Conservation (phyloP, 768 basidiomycete species). For the Russula emetica region DNA sequence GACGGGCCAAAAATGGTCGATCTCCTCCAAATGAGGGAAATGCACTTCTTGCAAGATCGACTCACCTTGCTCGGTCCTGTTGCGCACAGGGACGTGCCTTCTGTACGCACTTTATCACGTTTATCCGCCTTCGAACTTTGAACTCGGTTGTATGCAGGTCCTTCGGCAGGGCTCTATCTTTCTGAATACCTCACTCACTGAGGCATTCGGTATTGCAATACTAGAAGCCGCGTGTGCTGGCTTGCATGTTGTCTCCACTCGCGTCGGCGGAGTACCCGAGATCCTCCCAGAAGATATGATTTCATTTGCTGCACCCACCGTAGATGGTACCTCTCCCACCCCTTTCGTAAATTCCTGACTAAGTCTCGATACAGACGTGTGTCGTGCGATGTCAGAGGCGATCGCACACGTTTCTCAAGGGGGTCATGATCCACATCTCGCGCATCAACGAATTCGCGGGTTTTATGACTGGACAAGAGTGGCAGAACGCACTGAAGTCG, state of each 20-base stretch:
- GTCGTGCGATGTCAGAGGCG: slow-evolving; percentile 77
- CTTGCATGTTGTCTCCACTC: slow-evolving; percentile 88
- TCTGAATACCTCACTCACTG: slow-evolving; percentile 93
- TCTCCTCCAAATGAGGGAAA: slow-evolving; percentile 92
- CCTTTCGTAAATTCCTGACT: not conserved
- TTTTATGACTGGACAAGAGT: slow-evolving; percentile 90
- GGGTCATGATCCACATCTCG: slow-evolving; percentile 65
- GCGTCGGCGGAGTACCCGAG: slow-evolving; percentile 94
- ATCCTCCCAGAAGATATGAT: slow-evolving; percentile 93
- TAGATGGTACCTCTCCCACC: slow-evolving; percentile 61
- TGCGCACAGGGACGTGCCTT: slow-evolving; percentile 74
- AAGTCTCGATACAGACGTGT: slow-evolving; percentile 55
- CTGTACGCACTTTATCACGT: slow-evolving; percentile 35
- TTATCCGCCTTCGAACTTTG: not conserved
- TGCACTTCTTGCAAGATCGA: slow-evolving; percentile 80
- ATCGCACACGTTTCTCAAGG: slow-evolving; percentile 64
- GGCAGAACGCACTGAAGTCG: slow-evolving; percentile 72
- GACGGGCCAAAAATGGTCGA: slow-evolving; percentile 95
- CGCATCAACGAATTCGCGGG: slow-evolving; percentile 69
- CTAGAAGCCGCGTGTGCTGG: slow-evolving; percentile 95
- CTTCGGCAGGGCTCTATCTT: slow-evolving; percentile 84
- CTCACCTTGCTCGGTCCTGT: slow-evolving; percentile 87
- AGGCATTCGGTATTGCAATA: slow-evolving; percentile 96
- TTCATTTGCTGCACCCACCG: slow-evolving; percentile 89
- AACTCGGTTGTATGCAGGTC: slow-evolving; percentile 46